These are phyloP conservation scores for Tulasnella sp. DNA, from an alignment of 768 basidiomycete genomes.

Conservation along the genomic window DNA sequence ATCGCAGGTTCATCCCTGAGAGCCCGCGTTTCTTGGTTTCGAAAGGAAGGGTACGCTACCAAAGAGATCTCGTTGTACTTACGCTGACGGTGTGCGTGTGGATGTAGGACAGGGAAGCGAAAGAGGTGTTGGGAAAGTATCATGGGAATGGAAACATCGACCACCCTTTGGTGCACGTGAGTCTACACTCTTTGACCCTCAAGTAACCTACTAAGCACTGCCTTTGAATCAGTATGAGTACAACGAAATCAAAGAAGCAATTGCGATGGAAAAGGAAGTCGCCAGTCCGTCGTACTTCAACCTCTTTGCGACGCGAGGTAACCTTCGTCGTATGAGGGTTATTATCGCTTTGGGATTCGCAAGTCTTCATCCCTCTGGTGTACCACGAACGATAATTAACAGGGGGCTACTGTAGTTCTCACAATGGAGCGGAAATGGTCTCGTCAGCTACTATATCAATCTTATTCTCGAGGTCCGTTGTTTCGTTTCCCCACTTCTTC, in stretches of 20 bases:
- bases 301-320: constrained; percentile 51
- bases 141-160: constrained; percentile 53
- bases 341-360: constrained; percentile 31
- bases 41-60: constrained; percentile 23
- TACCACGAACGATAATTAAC: not conserved
- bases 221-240: constrained; percentile 16
- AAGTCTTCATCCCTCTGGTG: constrained; percentile 27
- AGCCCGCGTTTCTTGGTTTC: constrained; percentile 50
- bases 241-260: constrained; percentile 49
- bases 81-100: not conserved
- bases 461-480: constrained; percentile 1
- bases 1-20: constrained; percentile 9
- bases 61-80: not conserved
- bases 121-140: constrained; percentile 50
- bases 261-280: constrained; percentile 48
- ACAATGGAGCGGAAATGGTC: constrained; percentile 44
- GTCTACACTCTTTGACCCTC: constrained; percentile 20
- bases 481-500: not conserved
- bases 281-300: constrained; percentile 36
- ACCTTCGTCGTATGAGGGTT: constrained; percentile 53
- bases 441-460: constrained; percentile 48
- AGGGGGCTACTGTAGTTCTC: constrained; percentile 39
- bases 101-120: constrained; percentile 44
- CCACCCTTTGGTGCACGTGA: constrained; percentile 46
- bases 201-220: not conserved